phyloP scores from a whole-genome alignment of 176 grass and related monocot genomes.

The Lolium perenne region DNA sequence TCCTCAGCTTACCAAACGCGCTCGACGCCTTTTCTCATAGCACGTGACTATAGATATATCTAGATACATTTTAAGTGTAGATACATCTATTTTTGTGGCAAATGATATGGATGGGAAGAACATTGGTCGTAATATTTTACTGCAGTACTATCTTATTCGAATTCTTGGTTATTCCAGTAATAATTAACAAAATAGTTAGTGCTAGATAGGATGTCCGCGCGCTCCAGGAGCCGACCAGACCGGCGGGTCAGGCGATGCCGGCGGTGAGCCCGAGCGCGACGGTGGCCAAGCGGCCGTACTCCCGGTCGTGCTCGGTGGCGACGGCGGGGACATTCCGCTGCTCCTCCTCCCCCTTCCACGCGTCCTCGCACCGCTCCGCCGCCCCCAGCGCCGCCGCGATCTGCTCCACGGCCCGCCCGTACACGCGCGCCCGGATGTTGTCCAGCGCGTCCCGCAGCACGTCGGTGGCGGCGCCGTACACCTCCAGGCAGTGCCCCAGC shows the following conservation, averaged over 20 bases:
- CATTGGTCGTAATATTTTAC: too few relatives aligned
- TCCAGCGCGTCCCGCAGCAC: conserved; percentile 58
- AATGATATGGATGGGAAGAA: too few relatives aligned
- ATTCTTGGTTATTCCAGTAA: background rate
- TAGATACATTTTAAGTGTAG: too few relatives aligned
- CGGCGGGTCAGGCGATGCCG: conserved; percentile 8
- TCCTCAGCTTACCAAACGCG: too few relatives aligned
- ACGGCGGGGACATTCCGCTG: conserved; percentile 4
- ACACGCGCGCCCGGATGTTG: conserved; percentile 48
- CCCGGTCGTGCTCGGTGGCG: conserved; percentile 39
- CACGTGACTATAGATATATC: too few relatives aligned
- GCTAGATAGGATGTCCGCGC: too few relatives aligned
- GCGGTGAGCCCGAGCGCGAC: conserved; percentile 42
- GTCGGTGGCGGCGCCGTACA: conserved; percentile 48
- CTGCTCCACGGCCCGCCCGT: conserved; percentile 52
- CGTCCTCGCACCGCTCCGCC: conserved; percentile 63
- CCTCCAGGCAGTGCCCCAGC: conserved; percentile 43
- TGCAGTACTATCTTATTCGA: background rate
- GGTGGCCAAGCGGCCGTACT: conserved; percentile 48
- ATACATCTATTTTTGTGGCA: too few relatives aligned
- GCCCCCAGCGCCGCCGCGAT: conserved; percentile 46
- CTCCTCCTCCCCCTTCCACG: conserved; percentile 48
- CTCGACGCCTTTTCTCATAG: too few relatives aligned
- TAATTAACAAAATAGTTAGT: background rate
- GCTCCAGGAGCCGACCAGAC: too few relatives aligned